Conservation (phyloP, 441 rosid genomes). For the Rhodomyrtus psidioides region DNA sequence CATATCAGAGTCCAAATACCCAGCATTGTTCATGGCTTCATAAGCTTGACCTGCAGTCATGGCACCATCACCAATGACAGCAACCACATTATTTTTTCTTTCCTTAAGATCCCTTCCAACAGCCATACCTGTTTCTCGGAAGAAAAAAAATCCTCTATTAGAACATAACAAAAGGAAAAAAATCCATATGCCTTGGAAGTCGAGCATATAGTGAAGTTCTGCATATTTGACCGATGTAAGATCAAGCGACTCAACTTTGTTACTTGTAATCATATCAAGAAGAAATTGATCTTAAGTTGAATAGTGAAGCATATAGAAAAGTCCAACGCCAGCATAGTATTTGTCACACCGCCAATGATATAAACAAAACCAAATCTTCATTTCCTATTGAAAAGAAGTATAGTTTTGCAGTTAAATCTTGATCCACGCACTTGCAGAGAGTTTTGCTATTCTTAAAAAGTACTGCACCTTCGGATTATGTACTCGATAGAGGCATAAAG, state of each 20-base stretch:
- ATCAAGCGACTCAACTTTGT: background rate
- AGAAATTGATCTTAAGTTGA: background rate
- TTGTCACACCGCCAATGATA: background rate
- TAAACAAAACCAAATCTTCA: background rate
- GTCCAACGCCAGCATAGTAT: background rate
- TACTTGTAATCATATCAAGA: background rate
- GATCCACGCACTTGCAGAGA: background rate
- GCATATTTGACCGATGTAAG: background rate
- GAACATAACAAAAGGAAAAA: background rate
- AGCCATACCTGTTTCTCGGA: conserved; percentile 61
- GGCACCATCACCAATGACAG: conserved; percentile 93
- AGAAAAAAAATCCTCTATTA: background rate
- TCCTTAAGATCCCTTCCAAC: conserved; percentile 90
- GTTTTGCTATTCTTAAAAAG: background rate
- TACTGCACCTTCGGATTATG: background rate
- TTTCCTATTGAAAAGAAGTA: background rate
- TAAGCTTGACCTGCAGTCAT: conserved; percentile 99
- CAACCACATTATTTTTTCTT: conserved; percentile 56
- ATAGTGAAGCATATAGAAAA: background rate
- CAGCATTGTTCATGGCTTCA: conserved; percentile 96
- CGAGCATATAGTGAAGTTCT: background rate
- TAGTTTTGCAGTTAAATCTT: background rate
- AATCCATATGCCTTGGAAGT: background rate
- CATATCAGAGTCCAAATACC: conserved; percentile 94
- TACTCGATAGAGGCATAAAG: background rate